A percentile compares a stretch with the other conserved stretches of the same genome.
These are phyloP conservation scores for Blastocystis sp. DNA, from an alignment of 352 stramenopile species.

Conservation along the genomic window DNA sequence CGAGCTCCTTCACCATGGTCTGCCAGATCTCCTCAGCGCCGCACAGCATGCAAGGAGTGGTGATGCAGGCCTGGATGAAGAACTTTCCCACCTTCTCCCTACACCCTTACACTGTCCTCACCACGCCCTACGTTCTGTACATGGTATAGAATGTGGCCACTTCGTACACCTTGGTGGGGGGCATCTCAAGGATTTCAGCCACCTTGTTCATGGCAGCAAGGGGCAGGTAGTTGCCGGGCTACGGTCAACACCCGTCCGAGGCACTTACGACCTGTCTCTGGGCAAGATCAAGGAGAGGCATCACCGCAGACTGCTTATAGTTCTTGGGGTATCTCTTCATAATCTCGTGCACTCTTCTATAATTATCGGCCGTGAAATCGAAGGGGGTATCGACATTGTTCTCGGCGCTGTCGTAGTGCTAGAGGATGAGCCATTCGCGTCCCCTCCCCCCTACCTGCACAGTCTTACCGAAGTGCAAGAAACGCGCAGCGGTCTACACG, in stretches of 20 bases:
- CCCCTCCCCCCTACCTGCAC: not conserved
- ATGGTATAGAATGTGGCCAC: slow-evolving; percentile 99
- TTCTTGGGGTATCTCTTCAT: slow-evolving; percentile 95
- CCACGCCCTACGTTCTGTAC: slow-evolving; percentile 80
- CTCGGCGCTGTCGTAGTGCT: slow-evolving; percentile 74
- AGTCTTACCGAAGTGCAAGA: slow-evolving; percentile 13
- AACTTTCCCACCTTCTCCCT: slow-evolving; percentile 88
- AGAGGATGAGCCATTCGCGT: not conserved
- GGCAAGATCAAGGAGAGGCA: slow-evolving; percentile 93
- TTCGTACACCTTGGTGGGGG: slow-evolving; percentile 93
- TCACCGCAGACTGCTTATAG: slow-evolving; percentile 97
- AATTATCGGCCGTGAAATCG: slow-evolving; percentile 96
- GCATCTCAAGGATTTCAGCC: slow-evolving; percentile 90
- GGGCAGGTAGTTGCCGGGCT: slow-evolving; percentile 94
- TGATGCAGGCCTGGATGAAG: slow-evolving; percentile 94
- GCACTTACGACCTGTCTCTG: slow-evolving; percentile 76
- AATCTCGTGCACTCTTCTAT: slow-evolving; percentile 87
- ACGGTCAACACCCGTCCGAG: slow-evolving; percentile 74
- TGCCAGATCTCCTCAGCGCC: slow-evolving; percentile 97
- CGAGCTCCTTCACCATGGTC: slow-evolving; percentile 92
- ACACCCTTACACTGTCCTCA: not conserved
- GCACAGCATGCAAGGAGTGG: slow-evolving; percentile 99
- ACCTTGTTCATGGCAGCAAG: slow-evolving; percentile 99
- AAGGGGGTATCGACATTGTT: slow-evolving; percentile 91
- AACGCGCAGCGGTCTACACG: slow-evolving; percentile 20